These are phyloP conservation scores for Vitis rotundifolia DNA, from an alignment of 164 flowering plant genomes.

Conservation along the genomic window DNA sequence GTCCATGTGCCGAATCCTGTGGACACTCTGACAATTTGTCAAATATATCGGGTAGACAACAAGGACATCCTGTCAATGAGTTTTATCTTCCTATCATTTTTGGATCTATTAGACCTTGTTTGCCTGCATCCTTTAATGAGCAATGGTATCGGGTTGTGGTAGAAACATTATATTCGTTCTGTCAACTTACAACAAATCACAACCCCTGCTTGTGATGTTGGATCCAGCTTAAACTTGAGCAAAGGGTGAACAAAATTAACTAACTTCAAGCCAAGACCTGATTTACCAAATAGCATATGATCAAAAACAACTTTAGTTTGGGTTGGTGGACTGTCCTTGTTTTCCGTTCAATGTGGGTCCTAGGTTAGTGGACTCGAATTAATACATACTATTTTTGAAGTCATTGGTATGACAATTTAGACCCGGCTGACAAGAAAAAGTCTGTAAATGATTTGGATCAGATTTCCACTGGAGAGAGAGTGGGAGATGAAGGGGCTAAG, in stretches of 20 bases:
- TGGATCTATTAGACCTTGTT: neutral
- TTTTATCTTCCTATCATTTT: neutral
- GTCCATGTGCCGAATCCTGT: too few species aligned
- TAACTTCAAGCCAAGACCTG: neutral
- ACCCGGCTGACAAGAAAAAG: constrained; percentile 4
- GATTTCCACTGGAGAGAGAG: constrained; percentile 6
- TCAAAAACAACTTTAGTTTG: neutral
- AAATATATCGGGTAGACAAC: too few species aligned
- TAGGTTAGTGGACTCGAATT: neutral
- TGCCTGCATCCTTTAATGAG: too few species aligned
- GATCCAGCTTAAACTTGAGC: neutral
- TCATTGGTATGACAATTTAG: neutral
- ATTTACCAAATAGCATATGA: neutral
- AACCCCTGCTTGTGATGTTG: neutral
- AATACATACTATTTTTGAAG: neutral
- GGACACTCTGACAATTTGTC: too few species aligned
- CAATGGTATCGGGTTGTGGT: neutral
- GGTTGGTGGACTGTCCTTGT: neutral
- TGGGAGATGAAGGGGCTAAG: neutral
- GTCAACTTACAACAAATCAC: neutral
- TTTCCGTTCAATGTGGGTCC: neutral
- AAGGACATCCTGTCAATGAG: neutral
- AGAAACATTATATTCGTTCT: neutral
- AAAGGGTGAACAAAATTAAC: neutral
- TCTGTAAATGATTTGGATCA: constrained; percentile 10